Conservation (phyloP, 208 protist genomes). For the Phytomonas sp. region DNA sequence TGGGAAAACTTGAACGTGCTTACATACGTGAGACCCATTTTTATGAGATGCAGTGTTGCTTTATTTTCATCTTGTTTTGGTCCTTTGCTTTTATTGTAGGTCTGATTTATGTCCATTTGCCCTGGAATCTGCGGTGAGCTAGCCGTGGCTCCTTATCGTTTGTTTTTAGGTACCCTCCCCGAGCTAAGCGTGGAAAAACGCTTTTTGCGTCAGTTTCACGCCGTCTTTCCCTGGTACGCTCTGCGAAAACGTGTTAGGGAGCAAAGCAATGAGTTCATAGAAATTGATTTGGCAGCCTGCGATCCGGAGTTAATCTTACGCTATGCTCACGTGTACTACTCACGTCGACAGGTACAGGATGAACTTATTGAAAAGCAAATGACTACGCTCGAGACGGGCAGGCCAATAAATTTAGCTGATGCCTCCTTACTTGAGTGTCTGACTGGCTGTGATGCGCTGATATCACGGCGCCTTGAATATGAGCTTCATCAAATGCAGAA, state of each 20-base stretch:
- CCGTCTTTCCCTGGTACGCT: conserved; percentile 78
- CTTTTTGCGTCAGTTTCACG: conserved; percentile 69
- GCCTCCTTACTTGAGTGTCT: conserved; percentile 48
- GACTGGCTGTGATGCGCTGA: conserved; percentile 31
- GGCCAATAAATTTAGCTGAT: conserved; percentile 49
- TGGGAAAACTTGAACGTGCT: not conserved
- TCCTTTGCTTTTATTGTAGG: conserved; percentile 4
- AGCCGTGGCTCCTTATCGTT: conserved; percentile 46
- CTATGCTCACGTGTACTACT: conserved; percentile 84
- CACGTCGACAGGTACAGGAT: conserved; percentile 63
- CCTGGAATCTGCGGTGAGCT: conserved; percentile 80
- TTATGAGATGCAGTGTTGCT: not conserved
- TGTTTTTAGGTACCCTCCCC: conserved; percentile 78
- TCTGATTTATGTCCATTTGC: conserved; percentile 43
- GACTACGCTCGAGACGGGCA: conserved; percentile 71
- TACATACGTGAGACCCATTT: not conserved
- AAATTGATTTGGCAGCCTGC: conserved; percentile 79
- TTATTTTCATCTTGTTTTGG: conserved; percentile 5
- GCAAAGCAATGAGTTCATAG: conserved; percentile 83
- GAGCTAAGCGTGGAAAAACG: conserved; percentile 61
- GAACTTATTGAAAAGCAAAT: conserved; percentile 76
- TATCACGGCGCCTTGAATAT: conserved; percentile 40
- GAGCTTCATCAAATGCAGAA: conserved; percentile 49
- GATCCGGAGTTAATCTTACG: conserved; percentile 78
- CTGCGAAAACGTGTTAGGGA: conserved; percentile 81